Base-by-base conservation (phyloP, 768 basidiomycete species). In the Hebeloma cylindrosporum region DNA sequence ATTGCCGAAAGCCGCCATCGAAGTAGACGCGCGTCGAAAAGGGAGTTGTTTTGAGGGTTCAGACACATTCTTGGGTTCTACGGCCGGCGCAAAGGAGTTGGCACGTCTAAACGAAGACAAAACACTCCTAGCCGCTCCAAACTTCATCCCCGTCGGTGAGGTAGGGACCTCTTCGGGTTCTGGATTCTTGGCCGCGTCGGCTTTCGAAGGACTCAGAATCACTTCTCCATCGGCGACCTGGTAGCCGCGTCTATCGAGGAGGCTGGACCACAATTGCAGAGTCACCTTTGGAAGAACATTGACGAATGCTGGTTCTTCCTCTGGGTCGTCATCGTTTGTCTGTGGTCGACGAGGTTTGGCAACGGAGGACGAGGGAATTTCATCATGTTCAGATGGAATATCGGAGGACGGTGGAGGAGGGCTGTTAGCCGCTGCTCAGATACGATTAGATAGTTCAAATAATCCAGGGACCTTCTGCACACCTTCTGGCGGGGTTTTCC, bases 161-260 rank as follows among this genome's bases (percentile, higher is more conserved):
- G 43, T 51, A n/a, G 49, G 60, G 11, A 31, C 32, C 50, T 51
- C 32, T 32, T 45, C 29, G 21, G 37, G 43, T 23, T 11, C 16
- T 42, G 39, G 44, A n/a, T n/a, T 11, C 36, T 25, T 18, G 16
- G 28, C 36, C 22, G 30, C 58, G 44, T 56, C 60, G 46, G 50
- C 44, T 59, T 81, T 83, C 3, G 75, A 72, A 1, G 83, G 82
- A 47, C 80, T 85, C 17, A 79, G 75, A 5, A 85, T 60, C 37
- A 89, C 73, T 51, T 77, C 73, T 7, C 81, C 79, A 16, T 69
- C 71, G 14, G 74, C 64, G 43, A 87, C 63, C 50, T 80, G 75
- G 61, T 83, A 87, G 7, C 87, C 88, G 7, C 87, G 77, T 20
- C 76, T 68, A 44, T 77, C 74, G 21, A 90, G 74, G 18, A 90